Evolutionary conservation across 257 asterid genomes (phyloP), one percentile per base, ranked within the genome.

Genomic region (Euphrasia confusa): DNA sequence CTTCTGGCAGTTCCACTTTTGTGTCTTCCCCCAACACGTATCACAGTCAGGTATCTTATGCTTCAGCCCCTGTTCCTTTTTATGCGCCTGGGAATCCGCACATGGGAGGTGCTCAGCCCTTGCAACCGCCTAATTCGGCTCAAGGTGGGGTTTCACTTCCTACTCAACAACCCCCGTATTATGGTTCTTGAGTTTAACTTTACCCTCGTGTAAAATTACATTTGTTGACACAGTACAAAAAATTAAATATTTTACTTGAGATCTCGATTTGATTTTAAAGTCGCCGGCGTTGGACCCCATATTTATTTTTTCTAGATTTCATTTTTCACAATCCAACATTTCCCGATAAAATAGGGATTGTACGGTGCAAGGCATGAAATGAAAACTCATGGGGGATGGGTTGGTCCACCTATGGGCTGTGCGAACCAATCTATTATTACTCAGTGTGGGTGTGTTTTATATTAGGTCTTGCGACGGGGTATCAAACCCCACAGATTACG

Each of bases 31-130:
- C n/a, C n/a, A n/a, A n/a, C n/a, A n/a, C n/a, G n/a, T n/a, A 47
- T 74, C 75, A 83, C 7, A 82, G 81, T 70, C 90, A 79, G 55
- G 60, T 40, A 4, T 75, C 76, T n/a, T 6, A 13, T 78, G 69
- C 72, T 42, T 48, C 84, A 11, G 54, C 80, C n/a, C 63, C 83
- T 17, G 57, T 48, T 60, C 73, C 83, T 48, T 78, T 79, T 33
- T 76, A 78, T 71, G 69, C 73, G 21, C 54, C 58, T 9, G 79
- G 67, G 55, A 39, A 30, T 54, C 76, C 61, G 5, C 79, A 74
- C 4, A 68, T 28, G 24, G 44, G 67, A 44, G 82, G 74, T 45
- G 58, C 76, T 59, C 83, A 70, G 71, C 80, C 76, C 30, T 30
- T 61, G 58, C 74, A 78, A 44, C 89, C 65, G 66, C 61, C 74